phyloP scores from a whole-genome alignment of 305 asterid species.

The Solanum chacoense region DNA sequence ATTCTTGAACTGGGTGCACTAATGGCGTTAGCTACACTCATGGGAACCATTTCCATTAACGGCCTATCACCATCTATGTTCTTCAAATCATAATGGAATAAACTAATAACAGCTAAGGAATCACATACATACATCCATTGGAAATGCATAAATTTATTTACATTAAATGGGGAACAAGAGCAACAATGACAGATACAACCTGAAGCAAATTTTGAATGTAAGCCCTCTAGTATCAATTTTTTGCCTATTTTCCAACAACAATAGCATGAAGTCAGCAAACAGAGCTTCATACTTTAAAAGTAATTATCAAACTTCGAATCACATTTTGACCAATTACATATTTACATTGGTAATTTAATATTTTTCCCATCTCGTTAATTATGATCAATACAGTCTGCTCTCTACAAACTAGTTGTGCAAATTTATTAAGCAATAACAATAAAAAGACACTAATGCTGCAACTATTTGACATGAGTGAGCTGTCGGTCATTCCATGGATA shows the following conservation, averaged over 20 bases:
- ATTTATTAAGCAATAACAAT: neutral
- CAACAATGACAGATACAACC: neutral
- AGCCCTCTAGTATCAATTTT: neutral
- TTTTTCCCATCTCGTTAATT: neutral
- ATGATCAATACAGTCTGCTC: neutral
- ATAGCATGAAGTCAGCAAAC: neutral
- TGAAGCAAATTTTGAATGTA: neutral
- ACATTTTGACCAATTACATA: neutral
- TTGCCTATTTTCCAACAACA: neutral
- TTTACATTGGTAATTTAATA: neutral
- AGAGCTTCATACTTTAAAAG: neutral
- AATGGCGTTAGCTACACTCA: neutral
- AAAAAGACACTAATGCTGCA: neutral
- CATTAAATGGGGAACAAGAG: neutral
- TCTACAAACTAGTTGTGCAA: neutral
- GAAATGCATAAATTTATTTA: neutral
- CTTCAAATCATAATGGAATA: neutral
- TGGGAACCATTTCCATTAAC: neutral
- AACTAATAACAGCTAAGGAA: neutral
- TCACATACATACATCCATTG: neutral
- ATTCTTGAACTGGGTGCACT: neutral
- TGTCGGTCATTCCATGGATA: neutral
- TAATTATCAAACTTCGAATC: neutral
- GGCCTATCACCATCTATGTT: neutral
- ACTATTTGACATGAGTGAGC: neutral